phyloP scores from a whole-genome alignment of 1,139 yeast species.

The Debaryomyces udenii region DNA sequence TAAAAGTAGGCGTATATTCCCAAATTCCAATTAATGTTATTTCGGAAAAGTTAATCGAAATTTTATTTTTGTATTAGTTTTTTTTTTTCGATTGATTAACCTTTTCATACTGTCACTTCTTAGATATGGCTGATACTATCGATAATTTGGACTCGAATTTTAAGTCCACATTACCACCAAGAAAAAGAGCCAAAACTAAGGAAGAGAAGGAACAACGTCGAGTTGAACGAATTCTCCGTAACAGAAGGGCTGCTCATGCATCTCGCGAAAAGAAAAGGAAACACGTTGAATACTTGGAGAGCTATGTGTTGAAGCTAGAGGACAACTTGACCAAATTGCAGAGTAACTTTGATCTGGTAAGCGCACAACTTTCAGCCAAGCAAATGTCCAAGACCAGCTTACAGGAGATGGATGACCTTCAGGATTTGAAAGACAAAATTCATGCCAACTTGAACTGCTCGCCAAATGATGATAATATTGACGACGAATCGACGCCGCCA shows the following conservation, averaged over 20 bases:
- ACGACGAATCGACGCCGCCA: slow-evolving; percentile 11
- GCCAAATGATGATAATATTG: slow-evolving; percentile 11
- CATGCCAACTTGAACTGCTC: slow-evolving; percentile 31
- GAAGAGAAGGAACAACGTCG: slow-evolving; percentile 98
- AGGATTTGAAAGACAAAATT: slow-evolving; percentile 37
- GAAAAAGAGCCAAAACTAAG: slow-evolving; percentile 93
- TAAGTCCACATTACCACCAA: slow-evolving; percentile 74
- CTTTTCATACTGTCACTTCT: neutral
- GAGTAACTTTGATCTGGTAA: slow-evolving; percentile 25
- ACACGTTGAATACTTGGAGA: slow-evolving; percentile 85
- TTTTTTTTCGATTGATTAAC: neutral
- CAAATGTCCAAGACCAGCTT: slow-evolving; percentile 19
- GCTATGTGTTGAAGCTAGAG: slow-evolving; percentile 56
- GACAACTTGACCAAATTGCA: slow-evolving; percentile 31
- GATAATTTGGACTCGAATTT: slow-evolving; percentile 20
- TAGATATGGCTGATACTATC: slow-evolving; percentile 11
- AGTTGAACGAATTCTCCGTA: slow-evolving; percentile 87
- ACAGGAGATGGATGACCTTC: slow-evolving; percentile 27
- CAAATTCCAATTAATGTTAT: too few relatives aligned
- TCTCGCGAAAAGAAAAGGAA: slow-evolving; percentile 94
- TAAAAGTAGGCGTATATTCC: slow-evolving; percentile 7
- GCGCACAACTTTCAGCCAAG: slow-evolving; percentile 18
- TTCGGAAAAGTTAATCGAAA: too few relatives aligned
- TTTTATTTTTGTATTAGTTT: neutral
- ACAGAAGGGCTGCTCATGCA: slow-evolving; percentile 97